Evolutionary conservation across 345 rosid genomes (phyloP).

Genomic region (Sisymbrium irio): DNA sequence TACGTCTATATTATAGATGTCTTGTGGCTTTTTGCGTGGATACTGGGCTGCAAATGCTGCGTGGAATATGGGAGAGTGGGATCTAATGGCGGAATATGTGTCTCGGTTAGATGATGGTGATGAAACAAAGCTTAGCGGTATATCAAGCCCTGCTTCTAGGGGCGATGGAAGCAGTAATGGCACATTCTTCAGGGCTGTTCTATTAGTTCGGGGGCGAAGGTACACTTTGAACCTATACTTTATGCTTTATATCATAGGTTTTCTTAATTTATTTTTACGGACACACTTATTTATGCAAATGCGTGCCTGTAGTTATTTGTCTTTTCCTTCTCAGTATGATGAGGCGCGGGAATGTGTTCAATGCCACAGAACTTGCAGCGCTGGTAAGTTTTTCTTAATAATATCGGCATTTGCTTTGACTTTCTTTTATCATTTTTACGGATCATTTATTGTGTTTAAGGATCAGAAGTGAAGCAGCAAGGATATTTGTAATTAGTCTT

Average conservation of each 20-base stretch:
- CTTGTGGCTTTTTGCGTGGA: constrained; percentile 18
- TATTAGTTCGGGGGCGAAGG: constrained; percentile 81
- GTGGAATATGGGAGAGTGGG: constrained; percentile 99
- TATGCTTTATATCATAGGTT: constrained; percentile 1
- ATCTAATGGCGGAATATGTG: constrained; percentile 98
- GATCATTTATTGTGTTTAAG: constrained; percentile 6
- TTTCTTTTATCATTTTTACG: neutral
- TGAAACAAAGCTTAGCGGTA: constrained; percentile 75
- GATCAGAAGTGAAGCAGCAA: neutral
- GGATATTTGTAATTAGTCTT: constrained; percentile 7
- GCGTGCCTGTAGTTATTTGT: constrained; percentile 1
- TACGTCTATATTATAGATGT: constrained; percentile 9
- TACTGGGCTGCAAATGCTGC: constrained; percentile 92
- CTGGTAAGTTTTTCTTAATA: constrained; percentile 55
- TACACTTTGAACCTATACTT: constrained; percentile 26
- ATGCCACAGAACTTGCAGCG: constrained; percentile 99
- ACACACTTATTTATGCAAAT: constrained; percentile 4
- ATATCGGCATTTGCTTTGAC: constrained; percentile 9
- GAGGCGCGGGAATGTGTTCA: no score
- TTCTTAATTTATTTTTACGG: no score
- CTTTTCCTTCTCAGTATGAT: constrained; percentile 55
- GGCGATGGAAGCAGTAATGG: constrained; percentile 96
- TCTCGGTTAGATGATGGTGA: constrained; percentile 95
- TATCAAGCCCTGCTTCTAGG: constrained; percentile 79
- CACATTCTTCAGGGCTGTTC: constrained; percentile 92